Evolutionary conservation across 2,329 filamentous ascomycete species (phyloP).

Genomic region (Phialophora tarda): DNA sequence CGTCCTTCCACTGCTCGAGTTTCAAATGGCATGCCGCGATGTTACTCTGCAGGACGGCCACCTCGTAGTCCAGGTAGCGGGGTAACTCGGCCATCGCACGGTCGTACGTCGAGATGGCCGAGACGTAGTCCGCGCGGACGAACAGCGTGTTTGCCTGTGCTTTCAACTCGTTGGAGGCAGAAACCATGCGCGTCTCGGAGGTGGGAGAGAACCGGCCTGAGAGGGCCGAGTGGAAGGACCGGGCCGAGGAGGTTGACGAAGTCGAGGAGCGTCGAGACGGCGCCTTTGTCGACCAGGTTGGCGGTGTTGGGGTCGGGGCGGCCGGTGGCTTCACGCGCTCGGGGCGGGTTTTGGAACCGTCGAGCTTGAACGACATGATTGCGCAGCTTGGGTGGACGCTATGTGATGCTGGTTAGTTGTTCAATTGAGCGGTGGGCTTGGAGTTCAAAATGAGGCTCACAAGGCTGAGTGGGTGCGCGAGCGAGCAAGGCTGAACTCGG

Average conservation of each 20-base stretch:
- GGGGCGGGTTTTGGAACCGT: slow-evolving; percentile 37
- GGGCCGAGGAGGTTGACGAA: slow-evolving; percentile 27
- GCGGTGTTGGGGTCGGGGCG: slow-evolving; percentile 19
- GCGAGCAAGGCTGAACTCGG: not conserved
- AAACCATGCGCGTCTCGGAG: slow-evolving; percentile 66
- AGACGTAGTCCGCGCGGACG: slow-evolving; percentile 69
- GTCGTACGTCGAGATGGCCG: slow-evolving; percentile 82
- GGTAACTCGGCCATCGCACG: slow-evolving; percentile 79
- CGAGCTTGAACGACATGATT: slow-evolving; percentile 38
- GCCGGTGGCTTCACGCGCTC: slow-evolving; percentile 35
- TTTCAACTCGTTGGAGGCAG: slow-evolving; percentile 75
- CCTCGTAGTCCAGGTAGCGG: slow-evolving; percentile 83
- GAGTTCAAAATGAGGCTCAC: not conserved
- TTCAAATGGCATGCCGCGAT: slow-evolving; percentile 88
- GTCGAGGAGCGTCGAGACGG: slow-evolving; percentile 35
- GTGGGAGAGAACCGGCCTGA: slow-evolving; percentile 50
- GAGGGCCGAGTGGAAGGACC: slow-evolving; percentile 40
- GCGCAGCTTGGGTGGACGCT: not conserved
- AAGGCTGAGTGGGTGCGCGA: not conserved
- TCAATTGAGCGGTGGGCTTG: not conserved
- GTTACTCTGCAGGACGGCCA: slow-evolving; percentile 86
- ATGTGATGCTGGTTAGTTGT: not conserved
- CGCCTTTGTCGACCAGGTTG: slow-evolving; percentile 23
- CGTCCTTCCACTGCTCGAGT: slow-evolving; percentile 82
- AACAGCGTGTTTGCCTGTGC: slow-evolving; percentile 81